Conservation (phyloP, 768 basidiomycete species). For the Fistulinella prunicolor region DNA sequence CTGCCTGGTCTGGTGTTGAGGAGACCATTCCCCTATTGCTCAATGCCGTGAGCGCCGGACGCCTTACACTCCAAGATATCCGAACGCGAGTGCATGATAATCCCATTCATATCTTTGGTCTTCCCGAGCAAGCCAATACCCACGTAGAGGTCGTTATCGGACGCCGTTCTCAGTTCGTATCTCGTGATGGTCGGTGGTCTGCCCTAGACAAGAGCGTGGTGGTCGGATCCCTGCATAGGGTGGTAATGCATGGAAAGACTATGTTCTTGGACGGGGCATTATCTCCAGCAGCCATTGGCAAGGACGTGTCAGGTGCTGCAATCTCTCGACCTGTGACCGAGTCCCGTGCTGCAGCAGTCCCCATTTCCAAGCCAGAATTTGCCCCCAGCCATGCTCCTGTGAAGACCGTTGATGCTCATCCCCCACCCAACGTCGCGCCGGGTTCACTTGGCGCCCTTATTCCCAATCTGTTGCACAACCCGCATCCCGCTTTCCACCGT, state of each 20-base stretch:
- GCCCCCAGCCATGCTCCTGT: constrained; percentile 30
- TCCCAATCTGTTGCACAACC: constrained; percentile 27
- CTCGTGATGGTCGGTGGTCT: constrained; percentile 67
- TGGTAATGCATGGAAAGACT: constrained; percentile 86
- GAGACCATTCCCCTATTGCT: constrained; percentile 88
- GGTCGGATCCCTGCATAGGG: constrained; percentile 81
- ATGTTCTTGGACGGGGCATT: constrained; percentile 83
- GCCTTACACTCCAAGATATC: constrained; percentile 80
- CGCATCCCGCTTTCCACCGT: constrained; percentile 87
- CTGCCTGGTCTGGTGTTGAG: constrained; percentile 75
- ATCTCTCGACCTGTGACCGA: constrained; percentile 42
- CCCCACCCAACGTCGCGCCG: constrained; percentile 9
- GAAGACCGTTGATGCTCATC: constrained; percentile 30
- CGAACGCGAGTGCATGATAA: constrained; percentile 85
- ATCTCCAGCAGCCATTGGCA: constrained; percentile 56
- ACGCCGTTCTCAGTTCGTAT: constrained; percentile 57
- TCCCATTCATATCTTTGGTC: constrained; percentile 85
- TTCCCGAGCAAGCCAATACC: constrained; percentile 83
- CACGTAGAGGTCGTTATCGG: constrained; percentile 92
- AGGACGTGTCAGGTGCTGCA: constrained; percentile 66
- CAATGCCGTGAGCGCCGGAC: constrained; percentile 77
- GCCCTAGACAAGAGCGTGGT: constrained; percentile 65
- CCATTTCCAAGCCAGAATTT: constrained; percentile 26
- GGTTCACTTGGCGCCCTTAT: constrained; percentile 13
- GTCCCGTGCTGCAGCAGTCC: constrained; percentile 19